These are phyloP conservation scores for Dioszegia hungarica DNA, from an alignment of 768 basidiomycete genomes.

Conservation along the genomic window DNA sequence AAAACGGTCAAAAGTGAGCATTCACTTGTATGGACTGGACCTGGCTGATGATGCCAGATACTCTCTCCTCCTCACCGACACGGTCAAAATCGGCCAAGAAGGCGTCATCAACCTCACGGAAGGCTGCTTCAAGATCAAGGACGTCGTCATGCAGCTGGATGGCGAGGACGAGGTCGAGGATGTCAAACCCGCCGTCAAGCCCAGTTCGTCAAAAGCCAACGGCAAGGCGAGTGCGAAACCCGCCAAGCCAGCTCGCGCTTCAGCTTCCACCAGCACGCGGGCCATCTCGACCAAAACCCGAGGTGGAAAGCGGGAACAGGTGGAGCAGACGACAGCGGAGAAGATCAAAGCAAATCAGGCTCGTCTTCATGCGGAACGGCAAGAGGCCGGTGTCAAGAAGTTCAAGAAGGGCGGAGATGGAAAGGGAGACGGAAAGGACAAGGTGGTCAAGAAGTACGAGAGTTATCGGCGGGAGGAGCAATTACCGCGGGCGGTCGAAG, in stretches of 20 bases:
- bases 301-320: constrained; percentile 71
- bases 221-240: constrained; percentile 56
- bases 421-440: constrained; percentile 73
- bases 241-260: constrained; percentile 12
- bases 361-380: constrained; percentile 70
- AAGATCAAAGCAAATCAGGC: constrained; percentile 82
- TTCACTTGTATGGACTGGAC: background rate
- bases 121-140: constrained; percentile 75
- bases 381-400: constrained; percentile 71
- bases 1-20: constrained; percentile 64
- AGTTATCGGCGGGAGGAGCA: constrained; percentile 94
- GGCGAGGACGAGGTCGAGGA: constrained; percentile 50
- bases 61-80: constrained; percentile 80
- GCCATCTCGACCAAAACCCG: constrained; percentile 87
- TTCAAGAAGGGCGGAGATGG: constrained; percentile 78
- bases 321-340: constrained; percentile 68
- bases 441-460: constrained; percentile 91
- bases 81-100: constrained; percentile 68
- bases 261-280: constrained; percentile 66
- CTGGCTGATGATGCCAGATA: constrained; percentile 62
- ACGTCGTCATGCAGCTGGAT: constrained; percentile 62
- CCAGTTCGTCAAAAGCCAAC: constrained; percentile 47
- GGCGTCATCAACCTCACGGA: constrained; percentile 64
- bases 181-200: constrained; percentile 1
- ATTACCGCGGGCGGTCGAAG: constrained; percentile 75